Percentiles rank a stretch among this genome's conserved stretches.
phyloP scores from a whole-genome alignment of 352 stramenopile species.

The Phytophthora tentaculata region DNA sequence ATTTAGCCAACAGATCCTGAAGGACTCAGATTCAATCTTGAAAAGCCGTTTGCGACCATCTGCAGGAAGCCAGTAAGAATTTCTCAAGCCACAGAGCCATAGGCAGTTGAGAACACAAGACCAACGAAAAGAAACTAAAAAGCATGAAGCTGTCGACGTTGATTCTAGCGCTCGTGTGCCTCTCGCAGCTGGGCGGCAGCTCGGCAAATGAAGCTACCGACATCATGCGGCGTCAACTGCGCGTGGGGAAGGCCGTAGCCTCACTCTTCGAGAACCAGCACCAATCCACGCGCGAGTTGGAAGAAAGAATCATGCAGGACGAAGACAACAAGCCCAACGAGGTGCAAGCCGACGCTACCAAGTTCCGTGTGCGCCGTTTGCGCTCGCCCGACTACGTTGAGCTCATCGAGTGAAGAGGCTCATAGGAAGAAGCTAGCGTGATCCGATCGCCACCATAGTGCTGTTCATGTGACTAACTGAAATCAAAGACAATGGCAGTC shows the following conservation, averaged over 20 bases:
- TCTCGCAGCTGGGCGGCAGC: slow-evolving; percentile 20
- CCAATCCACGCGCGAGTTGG: slow-evolving; percentile 31
- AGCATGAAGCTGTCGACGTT: slow-evolving; percentile 31
- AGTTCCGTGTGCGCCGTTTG: slow-evolving; percentile 36
- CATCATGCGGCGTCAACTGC: slow-evolving; percentile 38
- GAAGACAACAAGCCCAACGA: slow-evolving; percentile 34
- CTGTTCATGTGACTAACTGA: slow-evolving; percentile 27
- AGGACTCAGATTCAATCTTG: slow-evolving; percentile 9
- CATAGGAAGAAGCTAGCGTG: neutral
- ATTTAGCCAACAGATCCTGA: slow-evolving; percentile 21
- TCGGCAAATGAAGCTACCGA: slow-evolving; percentile 27
- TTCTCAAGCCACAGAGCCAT: neutral
- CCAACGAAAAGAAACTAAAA: slow-evolving; percentile 3
- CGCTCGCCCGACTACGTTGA: slow-evolving; percentile 35
- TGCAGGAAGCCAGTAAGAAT: slow-evolving; percentile 26
- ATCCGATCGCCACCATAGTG: slow-evolving; percentile 11
- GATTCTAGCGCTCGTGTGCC: slow-evolving; percentile 22
- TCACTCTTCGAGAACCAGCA: slow-evolving; percentile 43
- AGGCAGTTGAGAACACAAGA: slow-evolving; percentile 1
- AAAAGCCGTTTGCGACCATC: slow-evolving; percentile 24
- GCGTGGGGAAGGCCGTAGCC: slow-evolving; percentile 35
- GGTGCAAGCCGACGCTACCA: slow-evolving; percentile 30
- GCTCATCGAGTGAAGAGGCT: slow-evolving; percentile 25
- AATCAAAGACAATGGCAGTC: slow-evolving; percentile 12
- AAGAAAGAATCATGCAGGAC: slow-evolving; percentile 36